Evolutionary conservation across 192 early-diverging fungal species (phyloP).

Genomic region (Entophlyctis helioformis): DNA sequence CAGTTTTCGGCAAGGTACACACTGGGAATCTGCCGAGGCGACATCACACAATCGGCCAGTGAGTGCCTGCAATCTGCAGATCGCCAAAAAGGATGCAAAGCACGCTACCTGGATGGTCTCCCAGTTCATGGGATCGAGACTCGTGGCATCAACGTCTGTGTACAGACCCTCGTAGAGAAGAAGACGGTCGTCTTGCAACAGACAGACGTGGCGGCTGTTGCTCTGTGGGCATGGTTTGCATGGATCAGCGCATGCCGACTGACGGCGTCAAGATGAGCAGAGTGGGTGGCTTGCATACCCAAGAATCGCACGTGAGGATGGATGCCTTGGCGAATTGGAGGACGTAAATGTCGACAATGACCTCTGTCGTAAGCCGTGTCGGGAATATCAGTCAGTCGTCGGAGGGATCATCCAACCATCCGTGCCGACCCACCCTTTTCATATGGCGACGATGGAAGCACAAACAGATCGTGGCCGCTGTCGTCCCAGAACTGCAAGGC

Average conservation of each 20-base stretch:
- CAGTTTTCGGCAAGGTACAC: conserved; percentile 71
- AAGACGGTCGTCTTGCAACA: conserved; percentile 57
- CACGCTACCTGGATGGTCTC: conserved; percentile 54
- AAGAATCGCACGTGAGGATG: conserved; percentile 22
- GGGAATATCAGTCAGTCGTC: not conserved
- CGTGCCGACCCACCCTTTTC: conserved; percentile 10
- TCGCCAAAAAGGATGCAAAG: too few relatives aligned
- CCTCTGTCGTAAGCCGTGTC: not conserved
- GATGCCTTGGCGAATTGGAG: conserved; percentile 47
- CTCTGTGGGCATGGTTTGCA: too few relatives aligned
- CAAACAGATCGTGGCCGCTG: conserved; percentile 52
- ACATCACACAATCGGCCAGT: not conserved
- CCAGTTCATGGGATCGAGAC: conserved; percentile 61
- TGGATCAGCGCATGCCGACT: too few relatives aligned
- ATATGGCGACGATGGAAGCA: conserved; percentile 30
- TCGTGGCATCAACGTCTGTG: conserved; percentile 49
- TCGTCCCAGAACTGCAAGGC: conserved; percentile 61
- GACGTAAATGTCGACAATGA: conserved; percentile 27
- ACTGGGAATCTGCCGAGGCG: conserved; percentile 37
- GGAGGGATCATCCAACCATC: not conserved
- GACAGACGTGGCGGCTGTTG: conserved; percentile 37
- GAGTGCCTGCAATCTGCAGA: too few relatives aligned
- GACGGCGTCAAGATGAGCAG: too few relatives aligned
- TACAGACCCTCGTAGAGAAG: conserved; percentile 54
- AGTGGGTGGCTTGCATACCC: conserved; percentile 14